These are phyloP conservation scores for Avicennia marina DNA, from an alignment of 257 asterid species.

Conservation along the genomic window DNA sequence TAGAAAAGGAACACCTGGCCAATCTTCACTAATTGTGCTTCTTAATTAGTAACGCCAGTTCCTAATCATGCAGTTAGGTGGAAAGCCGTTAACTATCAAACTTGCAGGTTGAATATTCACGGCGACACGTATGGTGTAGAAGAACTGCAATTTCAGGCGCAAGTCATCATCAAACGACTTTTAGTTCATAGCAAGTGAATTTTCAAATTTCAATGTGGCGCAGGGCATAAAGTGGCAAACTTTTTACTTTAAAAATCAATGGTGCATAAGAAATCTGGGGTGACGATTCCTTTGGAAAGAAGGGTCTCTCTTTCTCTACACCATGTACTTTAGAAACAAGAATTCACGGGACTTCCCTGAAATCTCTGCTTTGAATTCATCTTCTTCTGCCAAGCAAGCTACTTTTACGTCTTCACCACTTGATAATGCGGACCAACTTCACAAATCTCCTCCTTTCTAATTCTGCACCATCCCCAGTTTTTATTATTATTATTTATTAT, in stretches of 20 bases:
- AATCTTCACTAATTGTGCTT: too few species aligned
- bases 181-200: background rate
- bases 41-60: too few species aligned
- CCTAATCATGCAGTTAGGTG: too few species aligned
- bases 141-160: too few species aligned
- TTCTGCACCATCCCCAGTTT: too few species aligned
- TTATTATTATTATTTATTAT: too few species aligned
- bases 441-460: slow-evolving; percentile 25
- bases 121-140: too few species aligned
- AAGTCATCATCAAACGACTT: too few species aligned
- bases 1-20: too few species aligned
- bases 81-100: too few species aligned
- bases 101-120: too few species aligned
- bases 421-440: slow-evolving; percentile 23
- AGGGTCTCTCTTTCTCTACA: slow-evolving; percentile 12
- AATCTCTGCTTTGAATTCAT: slow-evolving; percentile 35
- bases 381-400: slow-evolving; percentile 30
- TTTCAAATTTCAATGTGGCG: background rate
- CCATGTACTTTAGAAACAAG: slow-evolving; percentile 29
- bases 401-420: slow-evolving; percentile 29
- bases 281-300: slow-evolving; percentile 5
- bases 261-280: slow-evolving; percentile 23
- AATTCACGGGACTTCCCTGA: slow-evolving; percentile 52
- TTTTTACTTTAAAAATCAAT: slow-evolving; percentile 19
- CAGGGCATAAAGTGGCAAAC: slow-evolving; percentile 17